Evolutionary conservation across 306 rosid genomes (phyloP).

Genomic region (Cucumis melo): DNA sequence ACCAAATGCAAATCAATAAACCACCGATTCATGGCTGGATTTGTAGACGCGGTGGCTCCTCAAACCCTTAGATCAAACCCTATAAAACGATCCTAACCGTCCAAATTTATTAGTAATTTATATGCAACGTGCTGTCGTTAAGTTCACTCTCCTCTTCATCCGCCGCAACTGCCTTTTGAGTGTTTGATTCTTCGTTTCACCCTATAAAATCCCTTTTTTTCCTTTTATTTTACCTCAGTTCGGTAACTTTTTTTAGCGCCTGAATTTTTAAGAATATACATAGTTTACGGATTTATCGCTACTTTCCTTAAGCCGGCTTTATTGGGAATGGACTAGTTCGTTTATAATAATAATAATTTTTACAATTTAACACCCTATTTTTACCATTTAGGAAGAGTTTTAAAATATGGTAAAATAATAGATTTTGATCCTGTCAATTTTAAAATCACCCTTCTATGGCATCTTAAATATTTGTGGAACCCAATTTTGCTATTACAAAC

Average conservation of each 20-base stretch:
- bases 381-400: too few species aligned
- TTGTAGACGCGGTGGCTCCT: background rate
- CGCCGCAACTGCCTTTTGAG: conserved; percentile 5
- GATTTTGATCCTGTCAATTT: too few species aligned
- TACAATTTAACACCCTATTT: too few species aligned
- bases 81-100: background rate
- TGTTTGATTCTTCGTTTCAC: background rate
- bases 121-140: background rate
- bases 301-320: background rate
- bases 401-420: too few species aligned
- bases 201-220: background rate
- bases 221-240: background rate
- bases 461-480: too few species aligned
- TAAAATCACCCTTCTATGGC: too few species aligned
- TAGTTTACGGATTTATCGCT: background rate
- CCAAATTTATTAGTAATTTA: background rate
- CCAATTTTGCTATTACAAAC: too few species aligned
- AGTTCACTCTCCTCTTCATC: background rate
- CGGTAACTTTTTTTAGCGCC: background rate
- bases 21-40: background rate
- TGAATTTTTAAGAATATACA: background rate
- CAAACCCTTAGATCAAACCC: background rate
- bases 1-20: background rate
- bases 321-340: too few species aligned
- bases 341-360: too few species aligned